phyloP scores from a whole-genome alignment of 2,329 filamentous ascomycete species.

The Pseudogymnoascus sp. region DNA sequence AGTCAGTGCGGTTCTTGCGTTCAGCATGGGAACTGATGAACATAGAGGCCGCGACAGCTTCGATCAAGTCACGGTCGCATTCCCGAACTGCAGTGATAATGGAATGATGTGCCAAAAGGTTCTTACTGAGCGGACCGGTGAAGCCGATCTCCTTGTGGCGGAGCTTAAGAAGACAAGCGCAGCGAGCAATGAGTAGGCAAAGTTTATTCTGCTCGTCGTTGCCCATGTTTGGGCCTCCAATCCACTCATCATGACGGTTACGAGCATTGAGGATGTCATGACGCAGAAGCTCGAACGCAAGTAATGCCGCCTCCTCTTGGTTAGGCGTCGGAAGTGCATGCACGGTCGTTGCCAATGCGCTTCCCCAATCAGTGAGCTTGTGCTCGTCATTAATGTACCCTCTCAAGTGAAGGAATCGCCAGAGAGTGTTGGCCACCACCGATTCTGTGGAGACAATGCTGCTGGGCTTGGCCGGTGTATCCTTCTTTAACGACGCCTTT shows the following conservation, averaged over 20 bases:
- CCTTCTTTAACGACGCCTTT: slow-evolving; percentile 56
- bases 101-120: slow-evolving; percentile 78
- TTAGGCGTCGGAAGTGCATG: slow-evolving; percentile 45
- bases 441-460: slow-evolving; percentile 57
- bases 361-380: slow-evolving; percentile 75
- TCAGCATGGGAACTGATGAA: slow-evolving; percentile 73
- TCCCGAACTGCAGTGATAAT: slow-evolving; percentile 72
- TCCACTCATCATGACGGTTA: slow-evolving; percentile 46
- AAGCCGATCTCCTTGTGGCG: slow-evolving; percentile 82
- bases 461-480: slow-evolving; percentile 29
- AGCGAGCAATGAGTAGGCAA: slow-evolving; percentile 75
- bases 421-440: slow-evolving; percentile 64
- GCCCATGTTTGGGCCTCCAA: slow-evolving; percentile 47
- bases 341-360: slow-evolving; percentile 64
- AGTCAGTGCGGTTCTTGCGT: slow-evolving; percentile 50
- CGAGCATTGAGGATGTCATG: slow-evolving; percentile 69
- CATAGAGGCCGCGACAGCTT: slow-evolving; percentile 72
- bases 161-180: slow-evolving; percentile 74
- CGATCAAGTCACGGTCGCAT: slow-evolving; percentile 72
- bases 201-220: slow-evolving; percentile 67
- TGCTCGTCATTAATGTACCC: slow-evolving; percentile 77
- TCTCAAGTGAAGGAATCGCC: slow-evolving; percentile 82
- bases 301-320: slow-evolving; percentile 68
- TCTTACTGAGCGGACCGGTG: slow-evolving; percentile 86
- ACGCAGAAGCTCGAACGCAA: slow-evolving; percentile 78